Percentiles rank a stretch among this genome's conserved stretches.
These are phyloP conservation scores for Cucurbita maxima DNA, from an alignment of 306 rosid species.

Conservation along the genomic window DNA sequence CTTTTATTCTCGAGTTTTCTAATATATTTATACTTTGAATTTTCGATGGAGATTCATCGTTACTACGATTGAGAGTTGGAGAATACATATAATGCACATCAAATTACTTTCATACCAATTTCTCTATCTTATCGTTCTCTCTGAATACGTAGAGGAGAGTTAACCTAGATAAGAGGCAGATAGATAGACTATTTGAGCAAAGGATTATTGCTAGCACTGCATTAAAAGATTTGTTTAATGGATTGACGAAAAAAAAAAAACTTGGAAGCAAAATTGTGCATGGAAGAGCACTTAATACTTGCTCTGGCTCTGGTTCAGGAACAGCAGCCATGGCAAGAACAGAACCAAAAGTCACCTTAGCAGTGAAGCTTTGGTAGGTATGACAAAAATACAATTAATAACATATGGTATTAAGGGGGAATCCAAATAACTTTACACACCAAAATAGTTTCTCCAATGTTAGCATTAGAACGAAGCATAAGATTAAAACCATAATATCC, in stretches of 20 bases:
- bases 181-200: too few species aligned
- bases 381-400: neutral
- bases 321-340: neutral
- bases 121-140: too few species aligned
- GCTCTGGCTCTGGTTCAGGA: neutral
- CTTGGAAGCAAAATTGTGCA: neutral
- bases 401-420: neutral
- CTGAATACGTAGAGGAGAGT: too few species aligned
- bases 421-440: slow-evolving; percentile 1
- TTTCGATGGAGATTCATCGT: too few species aligned
- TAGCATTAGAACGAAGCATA: slow-evolving; percentile 1
- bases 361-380: neutral
- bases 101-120: too few species aligned
- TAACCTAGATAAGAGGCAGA: too few species aligned
- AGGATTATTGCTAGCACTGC: too few species aligned
- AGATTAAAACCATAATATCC: slow-evolving; percentile 2
- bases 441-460: slow-evolving; percentile 4
- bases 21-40: too few species aligned
- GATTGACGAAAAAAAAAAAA: too few species aligned
- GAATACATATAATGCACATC: too few species aligned
- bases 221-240: neutral
- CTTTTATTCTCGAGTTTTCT: too few species aligned
- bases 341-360: neutral
- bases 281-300: neutral
- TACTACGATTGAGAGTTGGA: too few species aligned